Conservation (phyloP, 768 basidiomycete species). For the Boletus vermiculosoides region DNA sequence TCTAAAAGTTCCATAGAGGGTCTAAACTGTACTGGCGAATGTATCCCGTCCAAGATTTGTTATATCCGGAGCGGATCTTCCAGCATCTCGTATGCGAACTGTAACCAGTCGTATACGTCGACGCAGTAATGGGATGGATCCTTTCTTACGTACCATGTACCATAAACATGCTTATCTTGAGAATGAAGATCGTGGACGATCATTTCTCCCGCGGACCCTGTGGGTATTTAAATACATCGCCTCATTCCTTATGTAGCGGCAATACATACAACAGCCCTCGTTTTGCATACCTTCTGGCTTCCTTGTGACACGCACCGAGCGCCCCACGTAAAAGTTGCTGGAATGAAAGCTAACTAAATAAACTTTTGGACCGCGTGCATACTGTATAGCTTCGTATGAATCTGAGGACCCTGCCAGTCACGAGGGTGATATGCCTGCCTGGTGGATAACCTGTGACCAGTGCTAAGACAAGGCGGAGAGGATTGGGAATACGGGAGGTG, state of each 20-base stretch:
- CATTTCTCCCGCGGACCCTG: too few relatives aligned
- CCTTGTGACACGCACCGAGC: background rate
- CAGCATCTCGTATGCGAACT: slow-evolving; percentile 56
- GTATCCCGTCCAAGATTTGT: slow-evolving; percentile 61
- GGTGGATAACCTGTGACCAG: too few relatives aligned
- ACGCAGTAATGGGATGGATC: slow-evolving; percentile 34
- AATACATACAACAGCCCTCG: background rate
- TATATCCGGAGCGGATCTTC: slow-evolving; percentile 72
- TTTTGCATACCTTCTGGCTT: background rate
- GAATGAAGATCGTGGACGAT: background rate
- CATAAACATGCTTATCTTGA: background rate
- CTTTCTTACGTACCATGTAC: background rate
- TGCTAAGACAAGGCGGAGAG: background rate
- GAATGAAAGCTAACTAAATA: background rate
- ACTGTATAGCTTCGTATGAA: background rate
- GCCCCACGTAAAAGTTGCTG: background rate
- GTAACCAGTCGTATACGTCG: slow-evolving; percentile 60
- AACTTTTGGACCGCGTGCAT: too few relatives aligned
- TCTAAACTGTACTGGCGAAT: slow-evolving; percentile 54
- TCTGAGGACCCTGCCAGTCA: background rate
- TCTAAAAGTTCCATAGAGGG: slow-evolving; percentile 62
- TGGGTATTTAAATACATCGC: too few relatives aligned
- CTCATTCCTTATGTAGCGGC: background rate
- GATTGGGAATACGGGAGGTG: too few relatives aligned
- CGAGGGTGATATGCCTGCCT: too few relatives aligned